These are phyloP conservation scores for Hirsutella minnesotensis DNA, from an alignment of 2,329 filamentous ascomycete genomes.

Conservation along the genomic window DNA sequence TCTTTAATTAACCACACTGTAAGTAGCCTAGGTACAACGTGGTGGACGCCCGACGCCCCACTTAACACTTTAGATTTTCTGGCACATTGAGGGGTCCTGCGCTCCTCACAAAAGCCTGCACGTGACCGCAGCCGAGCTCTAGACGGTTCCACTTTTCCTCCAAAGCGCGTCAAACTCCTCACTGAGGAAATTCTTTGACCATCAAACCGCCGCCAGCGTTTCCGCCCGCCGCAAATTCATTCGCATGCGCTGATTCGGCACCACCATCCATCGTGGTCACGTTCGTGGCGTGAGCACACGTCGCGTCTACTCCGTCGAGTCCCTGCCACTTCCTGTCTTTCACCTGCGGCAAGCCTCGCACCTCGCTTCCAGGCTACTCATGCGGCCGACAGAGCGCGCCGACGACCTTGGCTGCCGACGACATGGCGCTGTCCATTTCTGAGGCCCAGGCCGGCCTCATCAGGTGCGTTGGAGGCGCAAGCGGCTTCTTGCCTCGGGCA, in stretches of 20 bases:
- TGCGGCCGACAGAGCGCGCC: conserved; percentile 6
- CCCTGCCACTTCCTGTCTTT: neutral
- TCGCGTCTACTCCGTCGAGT: neutral
- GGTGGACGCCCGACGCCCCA: no score
- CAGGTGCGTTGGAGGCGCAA: conserved; percentile 27
- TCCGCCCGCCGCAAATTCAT: neutral
- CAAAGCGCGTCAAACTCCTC: conserved; percentile 12
- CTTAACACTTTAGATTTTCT: no score
- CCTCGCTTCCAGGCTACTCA: conserved; percentile 4
- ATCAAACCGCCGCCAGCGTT: neutral
- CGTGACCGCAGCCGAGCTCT: neutral
- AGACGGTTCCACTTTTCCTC: conserved; percentile 9
- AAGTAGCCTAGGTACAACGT: no score
- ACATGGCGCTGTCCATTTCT: conserved; percentile 26
- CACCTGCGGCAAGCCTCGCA: neutral
- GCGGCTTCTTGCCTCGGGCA: neutral
- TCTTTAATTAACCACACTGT: no score
- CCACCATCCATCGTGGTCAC: conserved; percentile 5
- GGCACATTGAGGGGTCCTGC: neutral
- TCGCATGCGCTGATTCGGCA: conserved; percentile 5
- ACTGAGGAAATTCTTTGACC: conserved; percentile 4
- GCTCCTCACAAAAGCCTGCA: no score
- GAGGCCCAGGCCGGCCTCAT: conserved; percentile 48
- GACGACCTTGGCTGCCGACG: conserved; percentile 8
- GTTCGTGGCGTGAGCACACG: conserved; percentile 5